Percentiles rank a stretch among this genome's conserved stretches.
Evolutionary conservation across 331 rosid genomes (phyloP).

Genomic region (Acacia pycnantha): DNA sequence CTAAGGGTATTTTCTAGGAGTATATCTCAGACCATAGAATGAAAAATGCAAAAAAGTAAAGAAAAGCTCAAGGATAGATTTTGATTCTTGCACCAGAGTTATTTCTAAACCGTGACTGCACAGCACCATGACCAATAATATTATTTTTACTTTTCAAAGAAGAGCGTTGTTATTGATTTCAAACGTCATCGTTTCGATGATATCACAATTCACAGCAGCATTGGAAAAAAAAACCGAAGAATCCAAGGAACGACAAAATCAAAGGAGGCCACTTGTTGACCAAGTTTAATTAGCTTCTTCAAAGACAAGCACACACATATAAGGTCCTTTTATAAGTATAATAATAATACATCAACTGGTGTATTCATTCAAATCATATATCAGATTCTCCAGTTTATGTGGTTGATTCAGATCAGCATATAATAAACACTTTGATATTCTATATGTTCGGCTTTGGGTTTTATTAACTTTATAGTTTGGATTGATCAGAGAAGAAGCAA

Average conservation of each 20-base stretch:
- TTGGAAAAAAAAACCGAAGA: neutral
- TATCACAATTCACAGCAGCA: neutral
- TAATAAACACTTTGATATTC: neutral
- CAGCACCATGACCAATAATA: neutral
- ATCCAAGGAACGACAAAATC: neutral
- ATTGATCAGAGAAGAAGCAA: neutral
- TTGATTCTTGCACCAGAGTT: neutral
- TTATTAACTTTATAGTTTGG: neutral
- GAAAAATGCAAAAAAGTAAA: neutral
- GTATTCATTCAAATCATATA: neutral
- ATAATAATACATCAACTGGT: neutral
- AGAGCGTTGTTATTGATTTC: neutral
- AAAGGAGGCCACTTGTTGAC: slow-evolving; percentile 21
- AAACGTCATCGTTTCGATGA: neutral
- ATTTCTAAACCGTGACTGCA: neutral
- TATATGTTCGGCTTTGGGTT: neutral
- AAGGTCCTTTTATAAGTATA: neutral
- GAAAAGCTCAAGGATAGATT: neutral
- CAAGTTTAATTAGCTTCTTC: slow-evolving; percentile 16
- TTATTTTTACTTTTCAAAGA: neutral
- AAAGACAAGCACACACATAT: slow-evolving; percentile 19
- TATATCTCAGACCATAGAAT: neutral
- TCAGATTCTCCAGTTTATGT: neutral
- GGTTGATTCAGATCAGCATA: neutral
- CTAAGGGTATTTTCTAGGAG: too few relatives aligned